These are phyloP conservation scores for Flaveria linearis DNA, from an alignment of 129 eudicot genomes.

Conservation along the genomic window DNA sequence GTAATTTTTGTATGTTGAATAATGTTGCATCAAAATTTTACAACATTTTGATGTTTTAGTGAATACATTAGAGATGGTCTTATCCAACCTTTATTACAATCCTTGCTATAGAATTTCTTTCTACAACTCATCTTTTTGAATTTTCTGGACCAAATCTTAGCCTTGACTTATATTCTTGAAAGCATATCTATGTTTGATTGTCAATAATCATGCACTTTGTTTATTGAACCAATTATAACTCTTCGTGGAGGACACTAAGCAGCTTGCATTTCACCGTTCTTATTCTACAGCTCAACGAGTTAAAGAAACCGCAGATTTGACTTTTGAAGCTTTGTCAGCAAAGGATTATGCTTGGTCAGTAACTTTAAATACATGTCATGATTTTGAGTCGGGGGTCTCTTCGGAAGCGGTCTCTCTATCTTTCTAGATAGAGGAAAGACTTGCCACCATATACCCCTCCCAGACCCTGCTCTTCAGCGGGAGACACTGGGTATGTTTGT, in stretches of 20 bases:
- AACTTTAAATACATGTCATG: constrained; percentile 14
- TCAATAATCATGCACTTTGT: background rate
- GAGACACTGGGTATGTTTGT: too few relatives aligned
- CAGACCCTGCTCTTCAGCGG: too few relatives aligned
- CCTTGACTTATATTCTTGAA: background rate
- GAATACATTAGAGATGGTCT: background rate
- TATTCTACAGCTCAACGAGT: constrained; percentile 56
- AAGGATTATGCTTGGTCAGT: constrained; percentile 91
- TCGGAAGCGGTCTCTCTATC: too few relatives aligned
- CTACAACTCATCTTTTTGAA: background rate
- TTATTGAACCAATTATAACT: constrained; percentile 1
- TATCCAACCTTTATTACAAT: background rate
- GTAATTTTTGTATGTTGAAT: background rate
- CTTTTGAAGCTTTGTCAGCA: constrained; percentile 76
- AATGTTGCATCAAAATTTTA: background rate
- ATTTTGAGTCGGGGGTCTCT: too few relatives aligned
- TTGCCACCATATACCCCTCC: too few relatives aligned
- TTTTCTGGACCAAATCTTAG: background rate
- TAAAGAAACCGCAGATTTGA: constrained; percentile 61
- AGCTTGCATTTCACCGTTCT: constrained; percentile 7
- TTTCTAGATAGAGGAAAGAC: too few relatives aligned
- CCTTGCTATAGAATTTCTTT: background rate
- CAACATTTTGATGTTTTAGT: background rate
- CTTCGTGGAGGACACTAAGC: constrained; percentile 9
- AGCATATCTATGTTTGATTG: background rate